Base-by-base conservation (phyloP, 2,329 filamentous ascomycete genomes). In the Neonectria sp. region DNA sequence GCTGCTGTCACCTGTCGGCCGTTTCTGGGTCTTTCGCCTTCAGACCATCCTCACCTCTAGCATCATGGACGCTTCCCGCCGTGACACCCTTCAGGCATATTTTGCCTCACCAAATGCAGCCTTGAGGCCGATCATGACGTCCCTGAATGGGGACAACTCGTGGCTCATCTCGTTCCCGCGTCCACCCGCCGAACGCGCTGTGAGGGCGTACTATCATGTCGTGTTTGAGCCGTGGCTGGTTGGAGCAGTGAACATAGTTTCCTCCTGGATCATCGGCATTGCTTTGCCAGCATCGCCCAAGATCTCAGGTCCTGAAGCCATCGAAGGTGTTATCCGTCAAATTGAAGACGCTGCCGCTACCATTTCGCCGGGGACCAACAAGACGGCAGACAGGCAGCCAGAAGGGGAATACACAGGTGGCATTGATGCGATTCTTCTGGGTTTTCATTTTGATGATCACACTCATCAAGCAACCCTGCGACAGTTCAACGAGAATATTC, bases 101-200 rank as follows among this genome's bases (percentile, higher is more conserved):
- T 58, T 66, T 37, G 29, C 57, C 29, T 52, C 52, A 12, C 21
- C 46, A 9, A 24, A 31, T n/a, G 62, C 55, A 1, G 27, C 15
- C 3, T 63, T 65, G 21, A 66, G 74, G 35, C 78, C 79, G 0
- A 67, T 79, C 7, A 53, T 79, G 17, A 80, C 79, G 0, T 75
- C 71, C 8, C 67, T 80, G 7, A 81, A 81, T 57, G 79, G 78
- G 6, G 79, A 81, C 52, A 77, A 77, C 17, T 77, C 77, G 35
- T 81, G 79, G 79, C 67, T 81, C 2, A 63, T 80, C 35, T 80
- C 78, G 7, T 75, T 81, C 45, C 78, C 78, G 3, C 74, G 74
- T 6, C 78, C 78, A 3, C 48, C 56, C 11, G 37, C 60, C 12
- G 77, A 78, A 15, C 71, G 66, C 13, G 60, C 51, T 2, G 49